A percentile compares a stretch with the other conserved stretches of the same genome.
Evolutionary conservation across 2,329 filamentous ascomycete genomes (phyloP).

Genomic region (Alternaria sp.): DNA sequence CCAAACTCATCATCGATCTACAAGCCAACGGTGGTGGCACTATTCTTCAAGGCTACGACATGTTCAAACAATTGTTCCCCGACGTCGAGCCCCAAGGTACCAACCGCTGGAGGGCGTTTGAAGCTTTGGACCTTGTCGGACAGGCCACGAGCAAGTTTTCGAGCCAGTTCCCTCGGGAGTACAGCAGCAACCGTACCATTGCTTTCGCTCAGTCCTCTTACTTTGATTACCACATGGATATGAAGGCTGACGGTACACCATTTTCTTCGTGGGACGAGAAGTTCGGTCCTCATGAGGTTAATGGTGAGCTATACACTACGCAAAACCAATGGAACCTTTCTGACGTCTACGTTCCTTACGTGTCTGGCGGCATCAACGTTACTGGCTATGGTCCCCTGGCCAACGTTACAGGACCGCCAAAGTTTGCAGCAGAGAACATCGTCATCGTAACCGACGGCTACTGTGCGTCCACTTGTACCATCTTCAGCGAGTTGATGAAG

Average conservation of each 20-base stretch:
- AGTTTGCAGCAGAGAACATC: slow-evolving; percentile 63
- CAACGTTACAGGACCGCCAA: slow-evolving; percentile 57
- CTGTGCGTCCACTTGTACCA: slow-evolving; percentile 67
- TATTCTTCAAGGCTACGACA: slow-evolving; percentile 67
- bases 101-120: slow-evolving; percentile 60
- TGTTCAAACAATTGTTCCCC: slow-evolving; percentile 68
- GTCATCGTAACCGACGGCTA: slow-evolving; percentile 67
- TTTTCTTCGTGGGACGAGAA: slow-evolving; percentile 59
- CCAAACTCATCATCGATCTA: slow-evolving; percentile 68
- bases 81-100: slow-evolving; percentile 60
- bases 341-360: slow-evolving; percentile 39
- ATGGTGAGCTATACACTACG: slow-evolving; percentile 53
- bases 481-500: slow-evolving; percentile 65
- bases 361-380: slow-evolving; percentile 49
- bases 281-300: slow-evolving; percentile 41
- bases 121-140: slow-evolving; percentile 58
- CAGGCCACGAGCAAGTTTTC: slow-evolving; percentile 49
- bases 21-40: slow-evolving; percentile 68
- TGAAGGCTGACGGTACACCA: slow-evolving; percentile 60
- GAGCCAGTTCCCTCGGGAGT: slow-evolving; percentile 43
- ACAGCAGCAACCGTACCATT: slow-evolving; percentile 50
- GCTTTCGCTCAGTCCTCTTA: slow-evolving; percentile 51
- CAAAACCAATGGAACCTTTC: slow-evolving; percentile 49
- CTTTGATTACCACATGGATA: slow-evolving; percentile 59
- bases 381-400: slow-evolving; percentile 46